phyloP scores from a whole-genome alignment of 257 asterid species.

The Lycium barbarum region DNA sequence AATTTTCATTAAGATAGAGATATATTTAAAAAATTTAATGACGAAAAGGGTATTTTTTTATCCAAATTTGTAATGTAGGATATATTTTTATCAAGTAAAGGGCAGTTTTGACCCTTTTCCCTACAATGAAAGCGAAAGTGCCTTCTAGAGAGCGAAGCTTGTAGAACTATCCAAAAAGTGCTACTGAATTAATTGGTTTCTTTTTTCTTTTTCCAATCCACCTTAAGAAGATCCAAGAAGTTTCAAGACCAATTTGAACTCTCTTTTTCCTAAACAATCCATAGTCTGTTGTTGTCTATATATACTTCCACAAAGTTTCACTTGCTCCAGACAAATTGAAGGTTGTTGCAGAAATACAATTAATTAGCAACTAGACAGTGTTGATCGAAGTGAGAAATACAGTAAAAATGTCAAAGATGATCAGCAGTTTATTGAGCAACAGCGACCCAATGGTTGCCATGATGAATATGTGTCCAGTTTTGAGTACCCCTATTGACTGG shows the following conservation, averaged over 20 bases:
- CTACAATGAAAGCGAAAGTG: neutral
- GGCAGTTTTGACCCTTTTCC: too few species aligned
- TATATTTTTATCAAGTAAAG: too few species aligned
- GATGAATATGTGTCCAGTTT: conserved; percentile 40
- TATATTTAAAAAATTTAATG: too few species aligned
- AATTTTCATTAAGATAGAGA: too few species aligned
- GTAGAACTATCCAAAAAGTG: neutral
- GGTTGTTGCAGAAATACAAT: neutral
- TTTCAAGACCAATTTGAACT: neutral
- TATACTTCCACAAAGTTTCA: neutral
- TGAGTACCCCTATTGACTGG: conserved; percentile 38
- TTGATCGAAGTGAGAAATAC: neutral
- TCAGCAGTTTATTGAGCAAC: conserved; percentile 5
- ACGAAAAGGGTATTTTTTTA: too few species aligned
- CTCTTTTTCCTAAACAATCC: neutral
- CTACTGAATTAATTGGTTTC: neutral
- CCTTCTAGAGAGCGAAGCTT: neutral
- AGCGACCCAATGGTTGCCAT: conserved; percentile 36
- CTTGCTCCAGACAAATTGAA: neutral
- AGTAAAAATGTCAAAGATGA: conserved; percentile 10
- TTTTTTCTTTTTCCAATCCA: neutral
- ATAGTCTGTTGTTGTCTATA: neutral
- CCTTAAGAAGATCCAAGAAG: neutral
- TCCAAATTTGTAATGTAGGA: too few species aligned
- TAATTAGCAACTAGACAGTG: neutral